Base-by-base conservation (phyloP, 495 filamentous ascomycete genomes). In the Aspergillus asperescens region DNA sequence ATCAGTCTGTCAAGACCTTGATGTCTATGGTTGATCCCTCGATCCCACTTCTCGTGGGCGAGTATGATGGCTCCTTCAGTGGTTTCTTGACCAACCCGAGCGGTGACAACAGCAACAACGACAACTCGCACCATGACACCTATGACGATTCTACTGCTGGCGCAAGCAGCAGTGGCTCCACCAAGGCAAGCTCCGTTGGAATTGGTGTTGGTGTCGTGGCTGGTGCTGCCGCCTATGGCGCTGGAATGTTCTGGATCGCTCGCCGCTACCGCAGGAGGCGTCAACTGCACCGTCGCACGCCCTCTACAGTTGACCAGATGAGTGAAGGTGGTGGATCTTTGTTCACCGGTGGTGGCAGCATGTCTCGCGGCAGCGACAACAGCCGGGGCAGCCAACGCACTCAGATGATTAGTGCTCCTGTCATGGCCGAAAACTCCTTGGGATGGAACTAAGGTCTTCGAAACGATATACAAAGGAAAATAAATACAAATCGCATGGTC, bases 171-270 rank as follows among this genome's bases (percentile, higher is more conserved):
- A 74, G 67, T 41, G 77, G 81, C 25, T 67, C 72, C 34, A 73
- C 78, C 20, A 80, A 79, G 45, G 81, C 82, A 48, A 87, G 85
- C 61, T 92, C 87, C n/a, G 86, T 89, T 41, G 90, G 86, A 57
- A 89, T 96, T 65, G 88, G 83, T 41, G 72, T 84, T 40, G 88
- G 85, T 59, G 85, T 88, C 46, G 81, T 90, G 25, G 81, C 78
- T 35, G 89, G 90, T 61, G 89, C 89, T 13, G 84, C 85, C 39
- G 87, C 85, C n/a, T 98, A 98, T 60, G 94, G 91, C 64, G 92
- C 88, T n/a, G 94, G 89, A 66, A 97, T 98, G 93, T 94, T 97
- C 72, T 86, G 91, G 65, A 81, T 97, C 57, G 93, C 93, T 20
- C 81, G 94, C 39, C 79, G 93, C 54, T 98, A 97, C 80, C 90